Conservation (phyloP, 2,329 filamentous ascomycete genomes). For the Epicoccum sorghinum region DNA sequence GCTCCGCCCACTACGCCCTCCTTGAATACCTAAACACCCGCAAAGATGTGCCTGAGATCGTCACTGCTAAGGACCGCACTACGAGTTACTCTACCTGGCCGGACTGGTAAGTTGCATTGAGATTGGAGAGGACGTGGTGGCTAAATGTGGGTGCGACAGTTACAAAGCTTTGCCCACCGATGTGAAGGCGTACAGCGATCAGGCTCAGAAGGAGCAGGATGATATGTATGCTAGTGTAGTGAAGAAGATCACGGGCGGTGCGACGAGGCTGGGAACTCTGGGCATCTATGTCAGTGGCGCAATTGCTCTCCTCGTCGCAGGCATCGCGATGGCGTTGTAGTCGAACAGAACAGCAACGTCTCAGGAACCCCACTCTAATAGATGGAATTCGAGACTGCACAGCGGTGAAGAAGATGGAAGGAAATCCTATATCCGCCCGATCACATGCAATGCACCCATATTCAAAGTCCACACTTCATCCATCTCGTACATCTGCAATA, state of each 20-base stretch:
- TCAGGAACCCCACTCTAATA: too few relatives aligned
- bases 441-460: too few relatives aligned
- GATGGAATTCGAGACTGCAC: too few relatives aligned
- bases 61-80: background rate
- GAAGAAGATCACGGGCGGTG: slow-evolving; percentile 2
- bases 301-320: slow-evolving; percentile 11
- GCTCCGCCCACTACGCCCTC: background rate
- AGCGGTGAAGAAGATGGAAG: too few relatives aligned
- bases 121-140: background rate
- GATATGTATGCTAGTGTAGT: slow-evolving; percentile 7
- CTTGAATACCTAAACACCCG: background rate
- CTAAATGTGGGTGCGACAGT: background rate
- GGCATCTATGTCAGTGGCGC: slow-evolving; percentile 10
- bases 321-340: slow-evolving; percentile 8
- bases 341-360: background rate
- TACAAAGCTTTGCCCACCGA: slow-evolving; percentile 18
- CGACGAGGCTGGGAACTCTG: background rate
- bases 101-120: background rate
- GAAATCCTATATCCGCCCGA: too few relatives aligned
- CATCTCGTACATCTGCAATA: too few relatives aligned
- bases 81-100: background rate
- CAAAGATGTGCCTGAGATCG: background rate
- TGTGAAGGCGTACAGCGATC: slow-evolving; percentile 9
- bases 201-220: slow-evolving; percentile 4
- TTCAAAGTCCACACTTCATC: too few relatives aligned